Base-by-base conservation (phyloP, 225 moss, liverwort and hornwort genomes). In the Marchantia polymorpha region DNA sequence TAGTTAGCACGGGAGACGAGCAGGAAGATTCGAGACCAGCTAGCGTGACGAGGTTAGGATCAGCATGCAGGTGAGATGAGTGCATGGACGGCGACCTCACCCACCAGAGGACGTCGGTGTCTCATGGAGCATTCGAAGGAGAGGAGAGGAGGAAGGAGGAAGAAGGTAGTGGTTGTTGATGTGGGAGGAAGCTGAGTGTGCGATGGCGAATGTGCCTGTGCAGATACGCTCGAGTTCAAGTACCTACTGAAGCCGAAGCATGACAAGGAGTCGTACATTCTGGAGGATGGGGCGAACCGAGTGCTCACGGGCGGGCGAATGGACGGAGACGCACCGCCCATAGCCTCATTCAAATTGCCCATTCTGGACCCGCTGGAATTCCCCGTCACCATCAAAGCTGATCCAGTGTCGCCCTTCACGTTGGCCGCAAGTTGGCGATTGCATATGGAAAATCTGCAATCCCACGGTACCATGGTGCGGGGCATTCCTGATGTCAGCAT, bases 341-440 rank as follows among this genome's bases (percentile, higher is more conserved):
- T 81, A 80, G 93, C 93, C 46, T 82, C 83, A 27, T 95, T 95
- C 76, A 80, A 83, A 72, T 80, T 95, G 74, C 92, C 91, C 12
- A 82, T 80, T 20, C 85, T 83, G 82, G 86, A 87, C 56, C 82
- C 82, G 81, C 84, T 95, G 67, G 88, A 91, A 80, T 89, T 95
- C 77, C 86, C 89, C 25, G 92, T 93, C 73, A 91, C 90, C 65
- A 86, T 92, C 52, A 88, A 84, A 26, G 86, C 88, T 74, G 92
- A 91, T 65, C 75, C 81, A 26, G 92, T 93, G 70, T 95, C 95
- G 22, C 95, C 95, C 67, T 93, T 95, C 85, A 89, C 89, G 10
- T 87, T 95, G 76, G 95, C 92, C 76, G 90, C 95, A 54, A 93
- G 95, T 86, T 95, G 93, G 93, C 90, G 89, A 72, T 74, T 86